Evolutionary conservation across 345 rosid genomes (phyloP), one percentile per base, ranked within the genome.

Genomic region (Arabis hirsuta): DNA sequence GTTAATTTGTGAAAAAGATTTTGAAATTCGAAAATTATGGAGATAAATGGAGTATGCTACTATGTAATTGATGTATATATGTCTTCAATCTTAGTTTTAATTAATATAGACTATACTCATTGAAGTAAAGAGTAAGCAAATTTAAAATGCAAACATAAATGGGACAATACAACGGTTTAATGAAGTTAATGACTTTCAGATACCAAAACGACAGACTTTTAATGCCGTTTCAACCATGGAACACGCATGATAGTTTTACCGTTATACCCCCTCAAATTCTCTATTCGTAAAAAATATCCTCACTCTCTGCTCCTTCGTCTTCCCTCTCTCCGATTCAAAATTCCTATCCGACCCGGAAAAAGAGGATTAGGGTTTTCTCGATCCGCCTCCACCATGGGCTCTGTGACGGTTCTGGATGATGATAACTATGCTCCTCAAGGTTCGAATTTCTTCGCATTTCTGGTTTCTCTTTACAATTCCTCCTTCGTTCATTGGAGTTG

Each of bases 361-460:
- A 36, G 11, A 63, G 36, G 7, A n/a, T 62, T 63, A 63, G 57
- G 69, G 69, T 34, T 64, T 64, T 13, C 56, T 64, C 55, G 56
- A 20, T 51, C 20, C 44, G 36, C 58, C 22, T 48, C 58, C 69
- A 5, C 69, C 46, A 64, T 64, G 69, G 36, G 26, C 46, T 64
- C 69, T n/a, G 69, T 22, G 20, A 64, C 46, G 54, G 69, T 50
- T 36, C 34, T 64, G 46, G 57, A 64, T 7, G 57, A 34, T 12
- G 69, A 64, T 36, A 63, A 12, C 4, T 50, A 31, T 20, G 29
- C 68, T 47, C 26, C 44, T 12, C 7, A 31, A 64, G 57, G 57
- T 65, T 65, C 47, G 47, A 46, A 47, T 34, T 14, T 62, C 52
- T 46, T 60, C 24, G 8, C 65, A 26, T 48, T 64, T 29, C 1